Evolutionary conservation across 805 yeast genomes (phyloP), one percentile per base, ranked within the genome.

Genomic region (Wickerhamiella shivajii): DNA sequence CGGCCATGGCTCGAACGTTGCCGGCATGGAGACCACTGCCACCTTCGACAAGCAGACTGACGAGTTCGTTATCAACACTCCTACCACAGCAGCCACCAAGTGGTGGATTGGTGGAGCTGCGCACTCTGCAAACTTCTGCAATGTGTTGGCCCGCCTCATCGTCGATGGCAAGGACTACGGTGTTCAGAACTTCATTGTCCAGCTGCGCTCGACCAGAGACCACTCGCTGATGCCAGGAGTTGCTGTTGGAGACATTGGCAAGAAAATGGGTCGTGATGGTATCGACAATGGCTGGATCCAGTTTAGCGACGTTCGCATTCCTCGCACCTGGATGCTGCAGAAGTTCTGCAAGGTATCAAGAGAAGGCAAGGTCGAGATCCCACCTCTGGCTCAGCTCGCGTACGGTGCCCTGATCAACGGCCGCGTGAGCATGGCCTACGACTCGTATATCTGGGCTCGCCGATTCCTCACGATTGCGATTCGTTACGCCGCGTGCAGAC

Each of bases 41-140:
- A 73, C 74, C 10, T 81, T 64, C 51, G 71, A 77, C 51, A 56
- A 61, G 14, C 59, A 57, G 12, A 65, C 60, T 13, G 77, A 78
- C 42, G 67, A 70, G 35, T 77, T 81, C 46, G 50, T 64, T 29
- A 69, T 81, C 44, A 68, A 77, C 49, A 81, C 93, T 6, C 93
- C 93, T 1, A 78, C 78, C 51, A 56, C 78, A 36, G 79, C 85
- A 18, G 93, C 93, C 25, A 80, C 93, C 13, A 81, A 81, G 53
- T 81, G 93, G 93, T 81, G 93, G 93, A 81, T 81, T 46, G 93
- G 93, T 31, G 93, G 93, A 46, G 93, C 93, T 21, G 93, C 93
- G 8, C 85, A 78, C 53, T 73, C 87, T 11, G 77, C 93, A 3
- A 79, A 81, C 24, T 93, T 80, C 57, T 63, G 78, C 17, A 69